These are phyloP conservation scores for Carex myosuroides DNA, from an alignment of 176 grass and related monocot species.

Conservation along the genomic window DNA sequence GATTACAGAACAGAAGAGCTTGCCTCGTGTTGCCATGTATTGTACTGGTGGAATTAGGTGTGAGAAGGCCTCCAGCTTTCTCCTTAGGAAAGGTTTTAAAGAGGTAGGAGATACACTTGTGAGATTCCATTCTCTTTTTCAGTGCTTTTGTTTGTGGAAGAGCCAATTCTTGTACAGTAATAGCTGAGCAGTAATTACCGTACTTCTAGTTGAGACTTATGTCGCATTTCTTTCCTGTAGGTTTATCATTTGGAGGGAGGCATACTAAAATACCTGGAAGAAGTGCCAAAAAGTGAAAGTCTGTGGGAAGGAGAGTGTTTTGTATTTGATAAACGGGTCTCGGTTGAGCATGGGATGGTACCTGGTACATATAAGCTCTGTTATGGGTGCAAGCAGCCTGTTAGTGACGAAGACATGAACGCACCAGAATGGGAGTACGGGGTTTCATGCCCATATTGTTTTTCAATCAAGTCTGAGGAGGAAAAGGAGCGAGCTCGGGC, in stretches of 20 bases:
- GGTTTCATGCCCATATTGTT: slow-evolving; percentile 82
- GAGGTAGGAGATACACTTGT: slow-evolving; percentile 41
- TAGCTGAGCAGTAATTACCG: background rate
- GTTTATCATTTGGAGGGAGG: slow-evolving; percentile 96
- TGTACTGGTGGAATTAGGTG: slow-evolving; percentile 98
- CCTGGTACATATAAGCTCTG: slow-evolving; percentile 90
- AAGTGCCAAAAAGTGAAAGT: slow-evolving; percentile 67
- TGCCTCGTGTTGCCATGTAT: slow-evolving; percentile 97
- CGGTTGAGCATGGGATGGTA: slow-evolving; percentile 73
- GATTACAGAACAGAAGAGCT: slow-evolving; percentile 18
- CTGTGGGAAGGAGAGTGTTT: slow-evolving; percentile 95
- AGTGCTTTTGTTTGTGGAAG: background rate
- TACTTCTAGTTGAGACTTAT: background rate
- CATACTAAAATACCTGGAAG: slow-evolving; percentile 91
- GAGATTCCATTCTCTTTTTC: background rate
- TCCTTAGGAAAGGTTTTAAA: slow-evolving; percentile 89
- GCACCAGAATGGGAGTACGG: slow-evolving; percentile 75
- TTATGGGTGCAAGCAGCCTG: slow-evolving; percentile 90
- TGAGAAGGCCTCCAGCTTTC: slow-evolving; percentile 97
- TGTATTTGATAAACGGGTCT: slow-evolving; percentile 95
- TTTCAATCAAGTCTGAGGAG: slow-evolving; percentile 50
- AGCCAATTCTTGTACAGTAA: background rate
- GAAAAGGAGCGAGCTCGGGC: slow-evolving; percentile 81
- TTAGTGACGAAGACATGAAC: slow-evolving; percentile 83
- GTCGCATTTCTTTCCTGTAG: slow-evolving; percentile 19